These are phyloP conservation scores for Breynia disticha DNA, from an alignment of 441 rosid species.

Conservation along the genomic window DNA sequence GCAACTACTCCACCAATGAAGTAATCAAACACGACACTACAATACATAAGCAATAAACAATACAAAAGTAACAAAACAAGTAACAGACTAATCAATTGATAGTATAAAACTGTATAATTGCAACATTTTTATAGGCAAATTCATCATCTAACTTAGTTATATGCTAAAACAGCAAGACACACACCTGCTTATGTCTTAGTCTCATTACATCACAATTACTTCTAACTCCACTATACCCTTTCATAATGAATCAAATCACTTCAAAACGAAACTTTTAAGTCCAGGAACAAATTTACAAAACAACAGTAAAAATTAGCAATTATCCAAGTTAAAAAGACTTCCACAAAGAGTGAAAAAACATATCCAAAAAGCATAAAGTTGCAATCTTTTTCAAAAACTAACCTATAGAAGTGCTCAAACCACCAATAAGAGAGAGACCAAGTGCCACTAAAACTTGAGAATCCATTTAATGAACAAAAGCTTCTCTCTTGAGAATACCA, in stretches of 20 bases:
- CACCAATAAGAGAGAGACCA: constrained; percentile 84
- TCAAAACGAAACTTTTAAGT: not conserved
- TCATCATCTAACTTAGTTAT: not conserved
- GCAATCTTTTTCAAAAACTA: constrained; percentile 7
- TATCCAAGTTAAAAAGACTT: not conserved
- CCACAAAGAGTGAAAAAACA: not conserved
- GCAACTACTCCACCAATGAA: constrained; percentile 1
- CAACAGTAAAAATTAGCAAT: not conserved
- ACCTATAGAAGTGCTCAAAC: constrained; percentile 88
- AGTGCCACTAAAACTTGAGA: constrained; percentile 81
- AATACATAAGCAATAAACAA: not conserved
- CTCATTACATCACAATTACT: not conserved
- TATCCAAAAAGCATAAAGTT: not conserved
- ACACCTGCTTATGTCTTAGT: not conserved
- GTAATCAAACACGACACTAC: not conserved
- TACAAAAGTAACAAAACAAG: not conserved
- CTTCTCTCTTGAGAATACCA: too few species aligned
- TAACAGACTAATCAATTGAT: not conserved
- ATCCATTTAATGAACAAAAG: constrained; percentile 33
- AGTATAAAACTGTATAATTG: not conserved
- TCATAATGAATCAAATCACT: not conserved
- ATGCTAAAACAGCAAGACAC: not conserved
- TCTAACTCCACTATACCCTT: not conserved
- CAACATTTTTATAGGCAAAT: not conserved
- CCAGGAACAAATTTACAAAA: not conserved